Percentiles rank a stretch among this genome's conserved stretches.
These are phyloP conservation scores for Geranium incanum DNA, from an alignment of 441 rosid species.

Conservation along the genomic window DNA sequence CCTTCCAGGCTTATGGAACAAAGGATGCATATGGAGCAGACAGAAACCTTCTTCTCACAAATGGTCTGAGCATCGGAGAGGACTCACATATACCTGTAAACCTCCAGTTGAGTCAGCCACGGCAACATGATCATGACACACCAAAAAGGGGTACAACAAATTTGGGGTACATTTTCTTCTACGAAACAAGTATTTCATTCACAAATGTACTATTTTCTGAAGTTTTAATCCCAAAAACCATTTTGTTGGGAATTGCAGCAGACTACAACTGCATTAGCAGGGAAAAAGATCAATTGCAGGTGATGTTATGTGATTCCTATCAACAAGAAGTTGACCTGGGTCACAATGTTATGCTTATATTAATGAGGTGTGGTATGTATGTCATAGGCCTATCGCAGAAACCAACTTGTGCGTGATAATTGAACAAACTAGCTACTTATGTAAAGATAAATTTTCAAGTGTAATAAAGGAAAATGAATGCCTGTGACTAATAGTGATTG, in stretches of 20 bases:
- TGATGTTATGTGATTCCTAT: conserved; percentile 1
- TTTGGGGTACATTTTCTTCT: conserved; percentile 23
- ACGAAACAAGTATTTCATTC: background rate
- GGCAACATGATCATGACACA: conserved; percentile 43
- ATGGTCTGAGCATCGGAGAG: conserved; percentile 40
- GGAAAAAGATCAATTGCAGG: background rate
- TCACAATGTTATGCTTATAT: conserved; percentile 5
- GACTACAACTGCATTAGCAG: conserved; percentile 4
- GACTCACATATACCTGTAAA: conserved; percentile 51
- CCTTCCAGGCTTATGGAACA: conserved; percentile 59
- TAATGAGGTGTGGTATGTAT: background rate
- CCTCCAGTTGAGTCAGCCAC: conserved; percentile 91
- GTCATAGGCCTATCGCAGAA: background rate
- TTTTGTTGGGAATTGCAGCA: background rate
- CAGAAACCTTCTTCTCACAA: conserved; percentile 33
- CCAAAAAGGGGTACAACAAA: conserved; percentile 42
- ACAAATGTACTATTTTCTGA: conserved; percentile 24
- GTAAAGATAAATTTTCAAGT: background rate
- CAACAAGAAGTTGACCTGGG: background rate
- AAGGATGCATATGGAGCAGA: conserved; percentile 44
- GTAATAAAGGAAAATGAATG: background rate
- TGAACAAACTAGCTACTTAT: background rate
- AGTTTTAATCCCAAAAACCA: background rate
- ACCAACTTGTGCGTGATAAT: background rate
- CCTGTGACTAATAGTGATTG: background rate